These are phyloP conservation scores for Stagonosporopsis chrysanthemi DNA, from an alignment of 2,329 filamentous ascomycete genomes.

Conservation along the genomic window DNA sequence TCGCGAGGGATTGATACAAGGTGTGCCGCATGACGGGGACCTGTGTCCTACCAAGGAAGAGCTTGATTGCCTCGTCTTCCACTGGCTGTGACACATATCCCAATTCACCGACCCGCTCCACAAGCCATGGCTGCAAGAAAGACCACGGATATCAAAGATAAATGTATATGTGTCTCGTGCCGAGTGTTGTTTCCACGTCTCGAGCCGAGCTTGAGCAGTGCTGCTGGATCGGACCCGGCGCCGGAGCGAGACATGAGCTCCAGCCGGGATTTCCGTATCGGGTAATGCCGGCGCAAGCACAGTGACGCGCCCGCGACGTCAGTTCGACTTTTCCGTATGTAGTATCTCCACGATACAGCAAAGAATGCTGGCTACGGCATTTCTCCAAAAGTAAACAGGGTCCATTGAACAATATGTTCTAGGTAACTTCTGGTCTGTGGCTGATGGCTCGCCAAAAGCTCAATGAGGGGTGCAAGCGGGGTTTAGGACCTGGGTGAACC, in stretches of 20 bases:
- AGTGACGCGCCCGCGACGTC: background rate
- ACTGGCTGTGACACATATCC: background rate
- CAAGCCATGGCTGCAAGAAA: background rate
- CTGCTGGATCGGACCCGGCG: slow-evolving; percentile 14
- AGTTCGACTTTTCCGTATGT: background rate
- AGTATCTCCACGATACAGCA: background rate
- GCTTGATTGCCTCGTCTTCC: background rate
- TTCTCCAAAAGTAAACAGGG: background rate
- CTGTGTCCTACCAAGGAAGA: background rate
- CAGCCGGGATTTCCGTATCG: slow-evolving; percentile 13
- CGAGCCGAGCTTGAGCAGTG: slow-evolving; percentile 5
- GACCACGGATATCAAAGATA: background rate
- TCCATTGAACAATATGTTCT: background rate
- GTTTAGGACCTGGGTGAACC: slow-evolving; percentile 17
- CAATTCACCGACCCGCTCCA: background rate
- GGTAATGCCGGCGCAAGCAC: slow-evolving; percentile 20
- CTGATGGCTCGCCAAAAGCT: slow-evolving; percentile 12
- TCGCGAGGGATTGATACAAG: background rate
- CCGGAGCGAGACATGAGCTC: slow-evolving; percentile 19
- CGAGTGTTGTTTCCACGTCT: slow-evolving; percentile 7
- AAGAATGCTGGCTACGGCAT: background rate
- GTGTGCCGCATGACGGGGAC: slow-evolving; percentile 4
- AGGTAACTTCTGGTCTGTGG: slow-evolving; percentile 1
- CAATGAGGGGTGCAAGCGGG: slow-evolving; percentile 21
- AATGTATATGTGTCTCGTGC: slow-evolving; percentile 3